These are phyloP conservation scores for Trichoderma citrinoviride DNA, from an alignment of 2,329 filamentous ascomycete species.

Conservation along the genomic window DNA sequence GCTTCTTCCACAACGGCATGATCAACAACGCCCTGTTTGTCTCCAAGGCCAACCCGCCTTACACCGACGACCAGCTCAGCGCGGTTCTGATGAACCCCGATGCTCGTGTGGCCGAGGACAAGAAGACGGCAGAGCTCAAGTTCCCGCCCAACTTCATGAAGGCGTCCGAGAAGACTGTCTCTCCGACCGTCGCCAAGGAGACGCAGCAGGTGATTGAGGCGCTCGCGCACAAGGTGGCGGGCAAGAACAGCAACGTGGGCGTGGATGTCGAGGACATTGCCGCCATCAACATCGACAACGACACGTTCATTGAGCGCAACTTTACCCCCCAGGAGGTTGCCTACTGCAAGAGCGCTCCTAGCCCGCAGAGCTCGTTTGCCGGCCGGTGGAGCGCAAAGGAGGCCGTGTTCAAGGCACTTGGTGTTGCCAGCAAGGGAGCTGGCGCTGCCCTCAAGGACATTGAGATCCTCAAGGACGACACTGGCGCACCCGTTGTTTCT, in stretches of 20 bases:
- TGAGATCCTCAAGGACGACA: constrained; percentile 79
- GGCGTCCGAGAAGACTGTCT: constrained; percentile 54
- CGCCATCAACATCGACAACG: constrained; percentile 87
- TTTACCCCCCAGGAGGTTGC: constrained; percentile 81
- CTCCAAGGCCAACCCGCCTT: constrained; percentile 88
- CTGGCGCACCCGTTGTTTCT: constrained; percentile 77
- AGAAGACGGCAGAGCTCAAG: constrained; percentile 76
- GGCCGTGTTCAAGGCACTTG: constrained; percentile 95
- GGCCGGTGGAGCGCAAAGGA: constrained; percentile 98
- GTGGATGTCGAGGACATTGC: constrained; percentile 90
- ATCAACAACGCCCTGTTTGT: constrained; percentile 98
- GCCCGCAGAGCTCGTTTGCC: constrained; percentile 85
- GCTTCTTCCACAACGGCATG: constrained; percentile 96
- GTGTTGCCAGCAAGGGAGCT: constrained; percentile 80
- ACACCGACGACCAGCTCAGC: constrained; percentile 81
- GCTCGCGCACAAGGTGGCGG: constrained; percentile 61
- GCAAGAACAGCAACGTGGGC: constrained; percentile 72
- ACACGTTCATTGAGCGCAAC: constrained; percentile 91
- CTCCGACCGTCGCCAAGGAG: constrained; percentile 53
- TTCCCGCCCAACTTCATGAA: constrained; percentile 71
- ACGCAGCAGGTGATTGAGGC: constrained; percentile 75
- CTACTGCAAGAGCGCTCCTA: constrained; percentile 79
- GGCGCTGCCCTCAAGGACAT: constrained; percentile 92
- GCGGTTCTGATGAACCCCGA: constrained; percentile 92
- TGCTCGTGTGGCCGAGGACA: constrained; percentile 79